A percentile compares a stretch with the other conserved stretches of the same genome.
Evolutionary conservation across 2,329 filamentous ascomycete species (phyloP).

Genomic region (Colletotrichum sidae): DNA sequence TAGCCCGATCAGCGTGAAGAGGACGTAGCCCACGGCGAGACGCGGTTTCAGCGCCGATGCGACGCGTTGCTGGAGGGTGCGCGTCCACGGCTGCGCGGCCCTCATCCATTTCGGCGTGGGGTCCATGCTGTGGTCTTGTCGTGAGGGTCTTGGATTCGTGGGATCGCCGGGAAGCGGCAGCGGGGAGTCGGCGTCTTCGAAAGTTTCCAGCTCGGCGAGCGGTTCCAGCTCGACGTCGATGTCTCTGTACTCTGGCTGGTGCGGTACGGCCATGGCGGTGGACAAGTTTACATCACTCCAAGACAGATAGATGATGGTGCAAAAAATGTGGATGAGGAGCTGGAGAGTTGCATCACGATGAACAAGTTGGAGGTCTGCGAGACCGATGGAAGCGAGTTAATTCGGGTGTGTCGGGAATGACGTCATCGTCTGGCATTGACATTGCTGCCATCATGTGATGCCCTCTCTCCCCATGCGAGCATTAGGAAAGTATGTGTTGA

Average conservation of each 20-base stretch:
- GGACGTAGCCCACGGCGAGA: slow-evolving; percentile 49
- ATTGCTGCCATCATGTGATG: slow-evolving; percentile 17
- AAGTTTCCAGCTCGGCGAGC: not conserved
- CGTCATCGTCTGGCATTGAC: no score
- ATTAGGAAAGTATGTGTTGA: not conserved
- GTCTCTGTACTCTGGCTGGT: slow-evolving; percentile 12
- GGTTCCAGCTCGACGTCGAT: slow-evolving; percentile 26
- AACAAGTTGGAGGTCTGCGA: not conserved
- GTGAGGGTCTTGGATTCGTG: not conserved
- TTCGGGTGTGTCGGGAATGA: slow-evolving; percentile 11
- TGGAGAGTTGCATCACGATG: not conserved
- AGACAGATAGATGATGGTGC: not conserved
- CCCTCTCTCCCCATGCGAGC: not conserved
- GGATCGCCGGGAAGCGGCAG: slow-evolving; percentile 7
- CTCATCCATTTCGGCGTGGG: slow-evolving; percentile 24
- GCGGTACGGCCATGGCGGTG: not conserved
- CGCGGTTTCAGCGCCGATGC: slow-evolving; percentile 45
- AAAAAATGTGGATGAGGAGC: no score
- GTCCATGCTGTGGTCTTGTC: not conserved
- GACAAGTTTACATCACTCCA: not conserved
- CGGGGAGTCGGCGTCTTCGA: slow-evolving; percentile 25
- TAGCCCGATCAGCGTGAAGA: slow-evolving; percentile 42
- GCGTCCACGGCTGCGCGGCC: slow-evolving; percentile 6
- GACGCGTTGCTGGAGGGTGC: not conserved
- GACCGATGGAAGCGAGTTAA: not conserved